phyloP scores from a whole-genome alignment of 805 yeast genomes.

The Wickerhamomyces silvicola region DNA sequence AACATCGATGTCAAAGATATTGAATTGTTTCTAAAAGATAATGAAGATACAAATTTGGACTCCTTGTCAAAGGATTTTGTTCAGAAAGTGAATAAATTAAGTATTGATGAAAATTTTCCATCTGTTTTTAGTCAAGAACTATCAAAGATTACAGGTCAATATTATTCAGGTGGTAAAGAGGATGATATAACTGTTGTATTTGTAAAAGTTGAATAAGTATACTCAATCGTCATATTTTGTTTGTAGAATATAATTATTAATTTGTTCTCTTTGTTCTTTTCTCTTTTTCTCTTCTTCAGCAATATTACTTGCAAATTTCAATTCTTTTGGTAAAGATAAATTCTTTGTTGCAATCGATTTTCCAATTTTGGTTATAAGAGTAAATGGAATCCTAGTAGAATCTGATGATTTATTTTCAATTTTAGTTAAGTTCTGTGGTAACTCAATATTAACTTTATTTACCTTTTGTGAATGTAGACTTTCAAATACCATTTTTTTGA shows the following conservation, averaged over 20 bases:
- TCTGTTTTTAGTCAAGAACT: conserved; percentile 84
- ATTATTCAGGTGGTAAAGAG: conserved; percentile 86
- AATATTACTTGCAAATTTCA: conserved; percentile 47
- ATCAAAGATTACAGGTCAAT: conserved; percentile 56
- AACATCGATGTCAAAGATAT: conserved; percentile 72
- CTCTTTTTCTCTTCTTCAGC: conserved; percentile 43
- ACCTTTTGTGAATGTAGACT: conserved; percentile 32
- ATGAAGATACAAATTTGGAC: conserved; percentile 32
- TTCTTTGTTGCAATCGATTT: conserved; percentile 38
- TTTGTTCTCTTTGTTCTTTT: conserved; percentile 46
- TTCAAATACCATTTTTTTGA: conserved; percentile 44
- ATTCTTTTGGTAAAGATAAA: conserved; percentile 46
- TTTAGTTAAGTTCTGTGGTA: conserved; percentile 10
- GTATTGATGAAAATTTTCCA: conserved; percentile 67
- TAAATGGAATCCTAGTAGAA: conserved; percentile 34
- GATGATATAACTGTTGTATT: conserved; percentile 88
- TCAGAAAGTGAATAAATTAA: conserved; percentile 55
- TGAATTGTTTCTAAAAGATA: conserved; percentile 57
- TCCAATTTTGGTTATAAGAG: conserved; percentile 50
- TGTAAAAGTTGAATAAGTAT: conserved; percentile 34
- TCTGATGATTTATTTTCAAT: conserved; percentile 17
- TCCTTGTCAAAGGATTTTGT: conserved; percentile 53
- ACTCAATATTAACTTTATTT: conserved; percentile 6
- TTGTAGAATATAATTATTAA: conserved; percentile 47
- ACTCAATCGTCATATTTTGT: conserved; percentile 25